Base-by-base conservation (phyloP, 768 basidiomycete genomes). In the Naematelia aurantialba region DNA sequence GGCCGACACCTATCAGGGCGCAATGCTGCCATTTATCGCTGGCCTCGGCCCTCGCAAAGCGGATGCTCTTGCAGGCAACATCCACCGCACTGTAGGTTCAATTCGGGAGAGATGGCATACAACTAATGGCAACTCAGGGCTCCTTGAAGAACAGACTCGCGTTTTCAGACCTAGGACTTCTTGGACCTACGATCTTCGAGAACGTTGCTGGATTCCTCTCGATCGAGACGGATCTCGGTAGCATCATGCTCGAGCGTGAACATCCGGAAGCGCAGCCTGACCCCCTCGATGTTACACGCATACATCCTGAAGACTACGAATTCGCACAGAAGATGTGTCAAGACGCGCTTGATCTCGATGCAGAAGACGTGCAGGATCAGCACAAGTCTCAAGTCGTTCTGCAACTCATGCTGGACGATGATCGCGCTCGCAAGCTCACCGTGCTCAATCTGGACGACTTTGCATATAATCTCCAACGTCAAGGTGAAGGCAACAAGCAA, bases 261-360 rank as follows among this genome's bases (percentile, higher is more conserved):
- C 83, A 84, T 56, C 83, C 85, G 39, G 87, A 89, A 46, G 82
- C 84, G 56, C 84, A 83, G 31, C 83, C 87, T 8, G 96, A 99
- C 76, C 90, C 93, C 3, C 81, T 99, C 53, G 96, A 99, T 72
- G 86, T 86, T 70, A 98, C 93, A 34, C 89, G 96, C 19, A 90
- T 99, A 54, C 96, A 99, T 72, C 91, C 91, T 4, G 90, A 94
- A 74, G 96, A 99, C 78, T 99, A 98, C 72, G 93, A 97, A 65
- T 82, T 98, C 39, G 94, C 96, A 2, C 86, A 91, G 31, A 97
- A 98, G 81, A 96, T 99, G 92, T 94, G 94, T 34, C 89, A 90
- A 19, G 92, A 97, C 77, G 91, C 94, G 3, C 83, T 98, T 13
- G 96, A 97, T 72, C 82, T 91, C n/a, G 96, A 99, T 65, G 92